Percentiles rank a stretch among this genome's conserved stretches.
Conservation (phyloP, 495 filamentous ascomycete species). For the Hypoxylon fuscum region DNA sequence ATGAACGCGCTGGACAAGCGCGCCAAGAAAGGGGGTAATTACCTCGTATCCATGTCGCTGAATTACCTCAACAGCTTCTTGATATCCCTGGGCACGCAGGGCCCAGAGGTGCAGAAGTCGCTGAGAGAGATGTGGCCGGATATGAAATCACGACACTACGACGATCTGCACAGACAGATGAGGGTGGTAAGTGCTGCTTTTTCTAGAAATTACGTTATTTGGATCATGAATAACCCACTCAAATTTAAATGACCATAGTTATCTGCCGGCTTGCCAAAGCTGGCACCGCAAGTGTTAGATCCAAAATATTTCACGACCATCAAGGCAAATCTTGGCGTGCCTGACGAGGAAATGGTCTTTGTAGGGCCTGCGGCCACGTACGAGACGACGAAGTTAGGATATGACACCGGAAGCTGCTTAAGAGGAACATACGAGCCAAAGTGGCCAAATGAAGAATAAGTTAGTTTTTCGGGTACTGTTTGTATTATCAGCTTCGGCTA, state of each 20-base stretch:
- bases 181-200: slow-evolving; percentile 34
- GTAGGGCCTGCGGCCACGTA: slow-evolving; percentile 42
- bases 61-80: slow-evolving; percentile 70
- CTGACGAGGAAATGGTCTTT: slow-evolving; percentile 42
- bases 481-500: slow-evolving; percentile 4
- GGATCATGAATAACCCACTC: neutral
- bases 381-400: slow-evolving; percentile 36
- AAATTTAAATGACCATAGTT: slow-evolving; percentile 15
- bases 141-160: slow-evolving; percentile 40
- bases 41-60: slow-evolving; percentile 63
- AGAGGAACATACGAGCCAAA: slow-evolving; percentile 40
- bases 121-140: slow-evolving; percentile 39
- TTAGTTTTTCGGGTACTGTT: neutral
- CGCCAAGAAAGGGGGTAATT: slow-evolving; percentile 60
- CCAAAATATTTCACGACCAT: slow-evolving; percentile 34
- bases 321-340: slow-evolving; percentile 37
- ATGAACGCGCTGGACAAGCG: slow-evolving; percentile 63
- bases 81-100: slow-evolving; percentile 64
- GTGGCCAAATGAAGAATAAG: slow-evolving; percentile 33
- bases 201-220: neutral
- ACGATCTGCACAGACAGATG: slow-evolving; percentile 44
- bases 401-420: slow-evolving; percentile 42
- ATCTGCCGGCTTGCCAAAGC: slow-evolving; percentile 18
- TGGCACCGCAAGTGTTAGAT: slow-evolving; percentile 33
- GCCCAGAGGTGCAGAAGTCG: slow-evolving; percentile 27